Evolutionary conservation across 495 filamentous ascomycete species (phyloP).

Genomic region (Lophium mytilinum): DNA sequence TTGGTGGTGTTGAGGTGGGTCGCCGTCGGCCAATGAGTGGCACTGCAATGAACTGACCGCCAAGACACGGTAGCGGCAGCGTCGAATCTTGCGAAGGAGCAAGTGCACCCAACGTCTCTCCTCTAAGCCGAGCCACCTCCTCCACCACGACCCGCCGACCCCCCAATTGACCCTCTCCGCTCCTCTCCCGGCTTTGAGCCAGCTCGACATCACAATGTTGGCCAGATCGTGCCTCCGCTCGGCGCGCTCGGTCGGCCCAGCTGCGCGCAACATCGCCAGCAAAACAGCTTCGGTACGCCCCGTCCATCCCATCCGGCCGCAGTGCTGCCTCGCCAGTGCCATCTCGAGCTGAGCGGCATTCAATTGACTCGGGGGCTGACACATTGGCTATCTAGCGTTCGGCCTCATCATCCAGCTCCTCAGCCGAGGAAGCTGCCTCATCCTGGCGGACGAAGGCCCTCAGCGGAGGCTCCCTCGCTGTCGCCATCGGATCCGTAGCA

Average conservation of each 20-base stretch:
- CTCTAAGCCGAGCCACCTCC: conserved; percentile 5
- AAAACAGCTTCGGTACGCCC: conserved; percentile 51
- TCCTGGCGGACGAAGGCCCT: conserved; percentile 66
- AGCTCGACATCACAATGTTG: conserved; percentile 57
- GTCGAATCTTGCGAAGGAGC: background rate
- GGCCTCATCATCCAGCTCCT: conserved; percentile 51
- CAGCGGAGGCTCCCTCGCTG: conserved; percentile 70
- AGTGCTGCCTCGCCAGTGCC: conserved; percentile 23
- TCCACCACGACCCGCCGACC: conserved; percentile 11
- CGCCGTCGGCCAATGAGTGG: background rate
- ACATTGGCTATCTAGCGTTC: conserved; percentile 45
- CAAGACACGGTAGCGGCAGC: background rate
- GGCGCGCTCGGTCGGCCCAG: conserved; percentile 67
- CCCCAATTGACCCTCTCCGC: conserved; percentile 23
- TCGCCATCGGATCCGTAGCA: conserved; percentile 77
- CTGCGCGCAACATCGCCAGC: conserved; percentile 49
- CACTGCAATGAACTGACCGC: background rate
- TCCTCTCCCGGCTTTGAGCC: conserved; percentile 16
- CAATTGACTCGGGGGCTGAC: conserved; percentile 22
- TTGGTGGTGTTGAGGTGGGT: background rate
- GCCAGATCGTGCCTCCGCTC: conserved; percentile 75
- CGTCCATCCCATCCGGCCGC: conserved; percentile 13
- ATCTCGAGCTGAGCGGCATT: conserved; percentile 14
- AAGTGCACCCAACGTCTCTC: background rate
- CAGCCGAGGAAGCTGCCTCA: conserved; percentile 45